Percentiles rank a stretch among this genome's conserved stretches.
Conservation (phyloP, 441 rosid genomes). For the Aleurites moluccanus region DNA sequence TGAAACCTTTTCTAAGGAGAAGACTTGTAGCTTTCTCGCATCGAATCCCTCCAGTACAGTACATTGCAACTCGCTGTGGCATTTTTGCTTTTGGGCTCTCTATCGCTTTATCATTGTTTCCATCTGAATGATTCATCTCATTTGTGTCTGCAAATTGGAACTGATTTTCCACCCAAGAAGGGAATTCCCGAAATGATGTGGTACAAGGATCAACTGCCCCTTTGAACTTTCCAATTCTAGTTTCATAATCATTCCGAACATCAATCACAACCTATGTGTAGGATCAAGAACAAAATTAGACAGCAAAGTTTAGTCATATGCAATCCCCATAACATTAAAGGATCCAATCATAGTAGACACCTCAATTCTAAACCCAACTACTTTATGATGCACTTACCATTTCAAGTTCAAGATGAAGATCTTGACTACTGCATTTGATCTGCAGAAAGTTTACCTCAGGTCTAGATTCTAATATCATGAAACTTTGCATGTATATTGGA, state of each 20-base stretch:
- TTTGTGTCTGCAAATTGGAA: conserved; percentile 46
- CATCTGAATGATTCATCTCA: conserved; percentile 28
- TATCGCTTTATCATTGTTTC: conserved; percentile 27
- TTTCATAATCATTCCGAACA: conserved; percentile 87
- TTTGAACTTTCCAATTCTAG: conserved; percentile 93
- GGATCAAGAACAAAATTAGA: conserved; percentile 7
- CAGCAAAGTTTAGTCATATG: not conserved
- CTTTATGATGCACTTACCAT: not conserved
- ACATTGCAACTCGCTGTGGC: conserved; percentile 80
- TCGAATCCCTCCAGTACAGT: conserved; percentile 95
- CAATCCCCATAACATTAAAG: not conserved
- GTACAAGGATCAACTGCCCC: conserved; percentile 92
- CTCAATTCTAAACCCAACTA: conserved; percentile 1
- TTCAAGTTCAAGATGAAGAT: no score
- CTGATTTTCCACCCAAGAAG: conserved; percentile 73
- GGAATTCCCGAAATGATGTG: conserved; percentile 81
- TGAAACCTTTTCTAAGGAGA: conserved; percentile 75
- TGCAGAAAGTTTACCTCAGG: no score
- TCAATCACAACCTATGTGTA: conserved; percentile 70
- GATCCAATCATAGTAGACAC: not conserved
- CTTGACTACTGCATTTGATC: no score
- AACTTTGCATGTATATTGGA: no score
- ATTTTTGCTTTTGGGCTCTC: conserved; percentile 35
- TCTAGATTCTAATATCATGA: no score
- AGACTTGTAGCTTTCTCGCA: conserved; percentile 97